These are phyloP conservation scores for Calycina herbarum DNA, from an alignment of 2,329 filamentous ascomycete species.

Conservation along the genomic window DNA sequence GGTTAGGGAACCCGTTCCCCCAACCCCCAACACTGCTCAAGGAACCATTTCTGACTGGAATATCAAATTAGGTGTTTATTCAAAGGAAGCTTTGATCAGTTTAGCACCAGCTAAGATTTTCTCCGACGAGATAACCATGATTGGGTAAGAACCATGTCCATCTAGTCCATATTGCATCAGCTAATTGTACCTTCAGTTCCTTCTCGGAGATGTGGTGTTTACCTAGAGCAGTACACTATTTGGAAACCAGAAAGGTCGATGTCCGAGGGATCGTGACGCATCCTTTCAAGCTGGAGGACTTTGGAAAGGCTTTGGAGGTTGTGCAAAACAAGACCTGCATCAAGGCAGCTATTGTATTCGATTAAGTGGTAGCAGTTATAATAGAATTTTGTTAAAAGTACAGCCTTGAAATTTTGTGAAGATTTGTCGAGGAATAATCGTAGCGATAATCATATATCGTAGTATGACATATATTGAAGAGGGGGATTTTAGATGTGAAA, in stretches of 20 bases:
- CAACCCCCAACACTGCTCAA: not conserved
- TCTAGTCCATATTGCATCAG: not conserved
- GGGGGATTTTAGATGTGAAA: not conserved
- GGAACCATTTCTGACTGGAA: not conserved
- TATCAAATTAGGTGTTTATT: slow-evolving; percentile 13
- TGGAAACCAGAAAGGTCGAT: slow-evolving; percentile 24
- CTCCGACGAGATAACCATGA: slow-evolving; percentile 24
- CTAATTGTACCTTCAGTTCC: slow-evolving; percentile 13
- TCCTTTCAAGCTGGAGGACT: slow-evolving; percentile 22
- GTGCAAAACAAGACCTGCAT: slow-evolving; percentile 24
- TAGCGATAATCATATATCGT: not conserved
- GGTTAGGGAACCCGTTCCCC: not conserved
- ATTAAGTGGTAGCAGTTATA: slow-evolving; percentile 13
- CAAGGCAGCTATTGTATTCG: slow-evolving; percentile 23
- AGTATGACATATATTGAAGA: no score
- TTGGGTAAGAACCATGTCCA: slow-evolving; percentile 9
- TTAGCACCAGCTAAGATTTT: slow-evolving; percentile 18
- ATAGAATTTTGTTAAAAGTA: not conserved
- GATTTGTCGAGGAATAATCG: not conserved
- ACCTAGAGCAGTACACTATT: slow-evolving; percentile 22
- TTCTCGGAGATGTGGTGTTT: slow-evolving; percentile 27
- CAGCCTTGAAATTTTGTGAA: not conserved
- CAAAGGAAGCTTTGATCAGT: slow-evolving; percentile 24
- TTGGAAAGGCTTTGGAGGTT: slow-evolving; percentile 21
- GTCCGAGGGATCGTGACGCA: slow-evolving; percentile 22